Conservation (phyloP, 306 rosid species). For the Glycine soja region DNA sequence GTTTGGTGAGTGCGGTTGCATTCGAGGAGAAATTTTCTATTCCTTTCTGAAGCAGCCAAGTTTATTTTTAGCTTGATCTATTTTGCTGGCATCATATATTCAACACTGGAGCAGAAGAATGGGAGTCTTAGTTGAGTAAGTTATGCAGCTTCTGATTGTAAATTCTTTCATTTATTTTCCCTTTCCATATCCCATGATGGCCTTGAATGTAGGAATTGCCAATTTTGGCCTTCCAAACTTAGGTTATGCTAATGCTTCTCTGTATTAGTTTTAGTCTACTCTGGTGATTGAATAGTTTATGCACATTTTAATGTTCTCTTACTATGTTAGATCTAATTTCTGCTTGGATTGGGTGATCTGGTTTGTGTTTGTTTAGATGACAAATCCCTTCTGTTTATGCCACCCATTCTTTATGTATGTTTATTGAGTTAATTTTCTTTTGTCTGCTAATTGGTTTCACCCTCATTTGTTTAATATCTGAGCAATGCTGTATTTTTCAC, state of each 20-base stretch:
- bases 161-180: slow-evolving; percentile 29
- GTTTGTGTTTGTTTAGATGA: slow-evolving; percentile 28
- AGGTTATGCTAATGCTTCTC: slow-evolving; percentile 10
- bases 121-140: slow-evolving; percentile 48
- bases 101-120: slow-evolving; percentile 45
- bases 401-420: slow-evolving; percentile 16
- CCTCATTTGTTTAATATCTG: slow-evolving; percentile 9
- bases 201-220: slow-evolving; percentile 25
- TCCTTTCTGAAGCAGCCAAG: slow-evolving; percentile 35
- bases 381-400: neutral
- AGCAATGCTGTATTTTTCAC: slow-evolving; percentile 14
- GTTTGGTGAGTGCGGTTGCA: slow-evolving; percentile 19
- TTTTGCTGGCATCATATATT: slow-evolving; percentile 39
- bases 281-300: too few relatives aligned
- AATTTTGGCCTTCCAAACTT: slow-evolving; percentile 20
- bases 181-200: slow-evolving; percentile 36
- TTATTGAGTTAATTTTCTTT: slow-evolving; percentile 12
- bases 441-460: slow-evolving; percentile 9
- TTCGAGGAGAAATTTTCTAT: slow-evolving; percentile 36
- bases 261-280: too few relatives aligned
- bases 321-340: slow-evolving; percentile 14
- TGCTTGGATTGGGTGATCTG: slow-evolving; percentile 16
- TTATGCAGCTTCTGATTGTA: slow-evolving; percentile 42
- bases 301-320: neutral
- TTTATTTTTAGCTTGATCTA: slow-evolving; percentile 5